Evolutionary conservation across 2,329 filamentous ascomycete species (phyloP), one percentile per base, ranked within the genome.

Genomic region (Nemania sp.): DNA sequence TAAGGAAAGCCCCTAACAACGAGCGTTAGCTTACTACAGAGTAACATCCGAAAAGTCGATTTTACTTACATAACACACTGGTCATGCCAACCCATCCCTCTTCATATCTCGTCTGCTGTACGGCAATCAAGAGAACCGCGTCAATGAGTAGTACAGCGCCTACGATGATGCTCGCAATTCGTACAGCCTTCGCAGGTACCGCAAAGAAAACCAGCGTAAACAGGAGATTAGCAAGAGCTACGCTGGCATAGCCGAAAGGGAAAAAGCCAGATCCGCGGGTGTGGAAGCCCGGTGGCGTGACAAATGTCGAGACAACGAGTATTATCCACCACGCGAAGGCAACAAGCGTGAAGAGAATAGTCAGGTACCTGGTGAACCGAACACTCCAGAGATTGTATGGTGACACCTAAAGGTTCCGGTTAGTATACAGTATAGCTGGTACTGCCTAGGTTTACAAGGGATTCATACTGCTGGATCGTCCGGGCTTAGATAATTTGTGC

Each of bases 371-470:
- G 49, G 94, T 78, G 41, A 89, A 82, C 15, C 94, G 87, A 44
- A 99, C 89, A 54, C 85, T 90, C 88, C 91, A 96, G 31, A 97
- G 82, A 65, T 99, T 99, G 75, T 97, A 97, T 0, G 94, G 94
- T 17, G 67, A 66, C 31, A 69, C 67, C 65, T 68, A 56, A 6
- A 19, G 15, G 6, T 19, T 3, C n/a, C 24, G 34, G 19, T 62
- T 34, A 60, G 66, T 52, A n/a, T n/a, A 65, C 33, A 5, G 15
- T 30, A 31, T 30, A 8, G 34, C 26, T 24, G 44, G n/a, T 17
- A 33, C 9, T 6, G 14, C 17, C 24, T 4, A 2, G n/a, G 15
- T 34, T 6, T 6, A 9, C 28, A 19, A 26, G 34, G 28, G 33
- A 22, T 56, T 68, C 82, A 72, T 72, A 96, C 89, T 61, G 89